Evolutionary conservation across 108 stramenopile species (phyloP), one percentile per base, ranked within the genome.

Genomic region (Stephanodiscus minutulus): DNA sequence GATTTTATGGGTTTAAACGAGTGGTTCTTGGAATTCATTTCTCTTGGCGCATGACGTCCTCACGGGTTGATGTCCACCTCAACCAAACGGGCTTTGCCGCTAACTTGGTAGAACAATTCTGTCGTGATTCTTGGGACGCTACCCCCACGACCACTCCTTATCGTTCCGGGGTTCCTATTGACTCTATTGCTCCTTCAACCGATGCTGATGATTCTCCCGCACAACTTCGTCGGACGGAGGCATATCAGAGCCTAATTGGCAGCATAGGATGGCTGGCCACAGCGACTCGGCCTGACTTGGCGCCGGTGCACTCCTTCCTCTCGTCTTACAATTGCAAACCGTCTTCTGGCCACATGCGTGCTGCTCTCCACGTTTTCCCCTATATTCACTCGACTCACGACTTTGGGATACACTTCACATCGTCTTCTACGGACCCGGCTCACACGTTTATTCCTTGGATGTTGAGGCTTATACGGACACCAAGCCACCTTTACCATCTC

Each of bases 121-220:
- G 61, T 17, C 17, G 64, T 0, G 25, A 41, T 20, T 9, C 27
- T 0, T 52, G 18, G 21, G 70, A 61, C 10, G 47, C 20, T 31
- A 33, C 7, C 61, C 61, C 48, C 24, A 54, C 18, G 56, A 6
- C 54, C 31, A 74, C 65, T 41, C 73, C 56, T 6, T 74, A 74
- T 44, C 55, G 59, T 0, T 70, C 68, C 7, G 65, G 73, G 2
- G 21, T 74, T 15, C 73, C 73, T 5, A 66, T 74, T 37, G 54
- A 74, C 55, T 63, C 61, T 15, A 73, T 73, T n/a, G 63, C 72
- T 0, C n/a, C 17, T 27, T 24, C 12, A 4, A 4, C 31, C 5
- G 31, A 33, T n/a, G 52, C 24, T 0, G 18, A 27, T 20, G 58
- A 28, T 12, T 21, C 55, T 57, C 67, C 67, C 0, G 67, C 55